These are phyloP conservation scores for Conringia planisiliqua DNA, from an alignment of 345 rosid genomes.

Conservation along the genomic window DNA sequence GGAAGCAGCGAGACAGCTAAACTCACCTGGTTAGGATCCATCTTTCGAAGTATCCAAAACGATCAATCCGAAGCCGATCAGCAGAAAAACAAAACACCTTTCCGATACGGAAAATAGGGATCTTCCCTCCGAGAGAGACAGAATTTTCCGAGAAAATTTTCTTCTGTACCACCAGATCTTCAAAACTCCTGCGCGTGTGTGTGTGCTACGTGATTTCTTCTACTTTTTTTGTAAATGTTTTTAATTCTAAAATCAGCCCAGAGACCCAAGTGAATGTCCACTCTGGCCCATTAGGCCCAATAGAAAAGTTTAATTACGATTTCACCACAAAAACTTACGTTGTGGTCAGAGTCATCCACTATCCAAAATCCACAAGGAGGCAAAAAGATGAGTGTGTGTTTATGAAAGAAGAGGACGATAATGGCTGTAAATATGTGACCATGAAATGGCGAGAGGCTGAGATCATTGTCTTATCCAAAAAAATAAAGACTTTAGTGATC, in stretches of 20 bases:
- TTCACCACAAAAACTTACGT: not conserved
- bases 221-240: conserved; percentile 6
- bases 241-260: not conserved
- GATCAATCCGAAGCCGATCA: conserved; percentile 19
- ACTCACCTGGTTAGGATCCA: conserved; percentile 38
- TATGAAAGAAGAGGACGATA: conserved; percentile 34
- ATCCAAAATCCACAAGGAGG: conserved; percentile 9
- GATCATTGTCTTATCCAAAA: conserved; percentile 35
- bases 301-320: not conserved
- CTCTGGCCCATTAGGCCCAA: conserved; percentile 16
- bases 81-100: conserved; percentile 5
- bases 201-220: conserved; percentile 18
- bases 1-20: conserved; percentile 7
- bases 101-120: not conserved
- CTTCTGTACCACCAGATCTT: conserved; percentile 24
- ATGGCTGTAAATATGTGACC: conserved; percentile 35
- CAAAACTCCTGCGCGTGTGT: conserved; percentile 26
- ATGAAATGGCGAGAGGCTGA: conserved; percentile 34
- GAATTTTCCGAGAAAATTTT: conserved; percentile 27
- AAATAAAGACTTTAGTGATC: conserved; percentile 21
- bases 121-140: not conserved
- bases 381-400: not conserved
- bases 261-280: not conserved
- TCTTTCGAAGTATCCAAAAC: conserved; percentile 15
- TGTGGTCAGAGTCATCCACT: conserved; percentile 8